Evolutionary conservation across 1,284 basidiomycete species (phyloP).

Genomic region (Sanghuangporus baumii): DNA sequence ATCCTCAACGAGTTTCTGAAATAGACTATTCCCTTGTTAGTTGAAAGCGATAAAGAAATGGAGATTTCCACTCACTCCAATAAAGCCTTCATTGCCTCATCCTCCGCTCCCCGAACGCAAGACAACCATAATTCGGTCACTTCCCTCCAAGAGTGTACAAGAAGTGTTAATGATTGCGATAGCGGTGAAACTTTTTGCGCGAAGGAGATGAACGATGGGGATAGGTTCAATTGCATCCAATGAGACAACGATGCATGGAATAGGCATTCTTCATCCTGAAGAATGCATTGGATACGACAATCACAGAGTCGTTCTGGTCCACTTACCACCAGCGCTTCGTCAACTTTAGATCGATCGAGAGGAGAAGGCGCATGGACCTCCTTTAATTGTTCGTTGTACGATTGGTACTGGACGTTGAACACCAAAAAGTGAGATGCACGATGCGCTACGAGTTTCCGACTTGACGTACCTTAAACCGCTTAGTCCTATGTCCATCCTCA

Average conservation of each 20-base stretch:
- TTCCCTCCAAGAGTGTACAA: constrained; percentile 74
- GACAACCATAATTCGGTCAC: constrained; percentile 58
- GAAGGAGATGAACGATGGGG: constrained; percentile 70
- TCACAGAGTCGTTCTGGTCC: neutral
- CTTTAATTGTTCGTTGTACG: constrained; percentile 61
- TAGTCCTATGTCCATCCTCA: constrained; percentile 29
- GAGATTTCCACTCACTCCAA: constrained; percentile 54
- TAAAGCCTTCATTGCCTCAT: constrained; percentile 62
- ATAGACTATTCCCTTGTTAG: constrained; percentile 39
- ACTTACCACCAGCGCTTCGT: constrained; percentile 55
- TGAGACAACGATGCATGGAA: constrained; percentile 65
- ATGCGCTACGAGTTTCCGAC: neutral
- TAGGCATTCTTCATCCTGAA: constrained; percentile 65
- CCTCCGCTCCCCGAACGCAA: constrained; percentile 51
- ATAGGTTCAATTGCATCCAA: constrained; percentile 77
- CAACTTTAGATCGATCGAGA: constrained; percentile 49
- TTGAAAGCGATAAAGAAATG: constrained; percentile 3
- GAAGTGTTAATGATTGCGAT: constrained; percentile 72
- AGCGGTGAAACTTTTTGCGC: constrained; percentile 54
- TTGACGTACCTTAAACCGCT: constrained; percentile 39
- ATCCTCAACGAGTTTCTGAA: constrained; percentile 72
- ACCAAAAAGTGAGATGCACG: neutral
- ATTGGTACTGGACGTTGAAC: constrained; percentile 52
- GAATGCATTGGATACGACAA: constrained; percentile 2
- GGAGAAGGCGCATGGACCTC: constrained; percentile 67